Conservation (phyloP, 208 protist species). For the Crithidia expoeki region DNA sequence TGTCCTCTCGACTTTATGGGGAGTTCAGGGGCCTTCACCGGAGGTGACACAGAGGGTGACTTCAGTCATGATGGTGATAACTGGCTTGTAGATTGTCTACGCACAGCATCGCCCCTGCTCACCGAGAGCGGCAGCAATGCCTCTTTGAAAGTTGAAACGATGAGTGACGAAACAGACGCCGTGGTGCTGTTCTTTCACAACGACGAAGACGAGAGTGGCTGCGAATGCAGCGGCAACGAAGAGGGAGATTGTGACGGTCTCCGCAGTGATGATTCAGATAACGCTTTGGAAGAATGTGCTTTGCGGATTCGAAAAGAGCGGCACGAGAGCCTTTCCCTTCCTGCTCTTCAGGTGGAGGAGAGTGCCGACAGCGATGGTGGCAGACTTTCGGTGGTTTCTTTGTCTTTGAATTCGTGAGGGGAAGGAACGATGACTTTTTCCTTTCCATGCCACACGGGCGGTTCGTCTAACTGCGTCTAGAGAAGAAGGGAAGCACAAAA, state of each 20-base stretch:
- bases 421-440: too few relatives aligned
- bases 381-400: slow-evolving; percentile 28
- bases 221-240: background rate
- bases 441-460: too few relatives aligned
- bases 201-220: background rate
- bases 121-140: background rate
- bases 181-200: background rate
- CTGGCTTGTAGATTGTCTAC: background rate
- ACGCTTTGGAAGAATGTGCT: too few relatives aligned
- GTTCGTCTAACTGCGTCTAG: too few relatives aligned
- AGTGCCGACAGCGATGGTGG: slow-evolving; percentile 1
- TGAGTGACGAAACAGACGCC: background rate
- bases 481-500: too few relatives aligned
- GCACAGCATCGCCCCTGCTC: background rate
- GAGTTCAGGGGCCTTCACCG: too few relatives aligned
- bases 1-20: background rate
- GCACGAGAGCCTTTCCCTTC: background rate
- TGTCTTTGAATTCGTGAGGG: background rate
- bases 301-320: background rate
- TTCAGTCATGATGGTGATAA: background rate
- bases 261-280: background rate
- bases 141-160: background rate
- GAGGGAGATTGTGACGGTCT: background rate
- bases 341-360: background rate
- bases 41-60: background rate